Percentiles rank a stretch among this genome's conserved stretches.
Evolutionary conservation across 306 rosid species (phyloP).

Genomic region (Sechiopsis laciniata): DNA sequence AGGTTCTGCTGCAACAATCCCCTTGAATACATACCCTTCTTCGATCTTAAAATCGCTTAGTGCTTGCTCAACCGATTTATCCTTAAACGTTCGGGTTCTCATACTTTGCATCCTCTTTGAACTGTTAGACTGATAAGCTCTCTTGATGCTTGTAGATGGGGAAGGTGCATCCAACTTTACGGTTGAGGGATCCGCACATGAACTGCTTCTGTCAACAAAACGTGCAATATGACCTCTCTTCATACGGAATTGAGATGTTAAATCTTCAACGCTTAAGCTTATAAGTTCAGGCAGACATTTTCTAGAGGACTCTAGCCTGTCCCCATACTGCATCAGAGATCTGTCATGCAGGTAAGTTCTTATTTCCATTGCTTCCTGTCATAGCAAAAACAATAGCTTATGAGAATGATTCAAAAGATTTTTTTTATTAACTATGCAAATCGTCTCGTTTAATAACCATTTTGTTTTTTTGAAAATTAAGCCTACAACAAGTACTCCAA

Average conservation of each 20-base stretch:
- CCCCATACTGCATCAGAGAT: slow-evolving; percentile 72
- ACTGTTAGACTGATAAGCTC: slow-evolving; percentile 29
- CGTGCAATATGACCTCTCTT: slow-evolving; percentile 90
- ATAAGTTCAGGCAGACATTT: slow-evolving; percentile 51
- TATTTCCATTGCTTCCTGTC: slow-evolving; percentile 69
- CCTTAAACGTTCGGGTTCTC: slow-evolving; percentile 30
- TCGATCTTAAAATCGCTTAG: slow-evolving; percentile 41
- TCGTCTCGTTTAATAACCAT: neutral
- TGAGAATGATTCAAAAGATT: neutral
- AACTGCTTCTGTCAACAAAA: slow-evolving; percentile 44
- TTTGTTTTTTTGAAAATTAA: too few relatives aligned
- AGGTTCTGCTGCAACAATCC: slow-evolving; percentile 62
- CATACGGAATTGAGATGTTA: slow-evolving; percentile 51
- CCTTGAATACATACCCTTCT: slow-evolving; percentile 76
- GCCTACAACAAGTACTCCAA: too few relatives aligned
- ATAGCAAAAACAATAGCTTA: neutral
- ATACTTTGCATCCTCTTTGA: slow-evolving; percentile 27
- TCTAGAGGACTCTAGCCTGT: slow-evolving; percentile 50
- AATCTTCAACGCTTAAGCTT: slow-evolving; percentile 38
- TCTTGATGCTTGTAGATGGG: slow-evolving; percentile 36
- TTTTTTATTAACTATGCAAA: neutral
- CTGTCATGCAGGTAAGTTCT: slow-evolving; percentile 79
- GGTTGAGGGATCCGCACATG: slow-evolving; percentile 33
- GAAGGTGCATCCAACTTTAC: slow-evolving; percentile 30
- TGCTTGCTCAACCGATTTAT: slow-evolving; percentile 46